Percentiles rank a stretch among this genome's conserved stretches.
phyloP scores from a whole-genome alignment of 805 yeast genomes.

The Saturnispora bothae region DNA sequence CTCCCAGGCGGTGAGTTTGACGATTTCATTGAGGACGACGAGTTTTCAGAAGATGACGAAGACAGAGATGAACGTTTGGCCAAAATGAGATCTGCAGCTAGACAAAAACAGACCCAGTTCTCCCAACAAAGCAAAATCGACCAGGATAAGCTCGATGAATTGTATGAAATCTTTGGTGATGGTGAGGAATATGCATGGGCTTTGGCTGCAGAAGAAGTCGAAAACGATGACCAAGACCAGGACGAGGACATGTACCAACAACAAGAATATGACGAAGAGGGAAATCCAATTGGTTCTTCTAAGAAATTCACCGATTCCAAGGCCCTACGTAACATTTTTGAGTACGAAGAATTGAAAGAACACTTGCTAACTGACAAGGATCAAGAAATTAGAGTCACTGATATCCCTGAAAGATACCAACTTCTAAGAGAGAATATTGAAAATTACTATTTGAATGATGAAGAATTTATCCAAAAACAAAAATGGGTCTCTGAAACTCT shows the following conservation, averaged over 20 bases:
- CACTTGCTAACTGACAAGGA: constrained; percentile 88
- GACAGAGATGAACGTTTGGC: constrained; percentile 37
- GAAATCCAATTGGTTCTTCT: constrained; percentile 24
- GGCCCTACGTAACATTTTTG: constrained; percentile 82
- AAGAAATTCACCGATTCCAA: constrained; percentile 29
- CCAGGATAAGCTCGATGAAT: constrained; percentile 83
- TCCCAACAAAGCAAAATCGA: constrained; percentile 44
- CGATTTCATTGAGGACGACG: constrained; percentile 96
- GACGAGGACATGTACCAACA: constrained; percentile 17
- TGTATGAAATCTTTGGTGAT: constrained; percentile 92
- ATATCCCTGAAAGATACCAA: constrained; percentile 89
- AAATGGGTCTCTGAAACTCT: constrained; percentile 70
- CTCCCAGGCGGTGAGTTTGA: constrained; percentile 64
- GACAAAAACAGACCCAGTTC: constrained; percentile 23
- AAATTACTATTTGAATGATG: constrained; percentile 56
- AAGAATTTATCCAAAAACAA: constrained; percentile 63
- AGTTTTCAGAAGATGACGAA: constrained; percentile 82
- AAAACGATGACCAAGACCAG: constrained; percentile 37
- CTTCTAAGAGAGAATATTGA: constrained; percentile 56
- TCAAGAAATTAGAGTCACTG: constrained; percentile 74
- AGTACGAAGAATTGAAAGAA: constrained; percentile 84
- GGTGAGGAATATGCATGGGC: constrained; percentile 99
- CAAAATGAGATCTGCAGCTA: constrained; percentile 26
- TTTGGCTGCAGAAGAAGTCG: constrained; percentile 71
- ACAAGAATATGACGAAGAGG: constrained; percentile 33